A percentile compares a stretch with the other conserved stretches of the same genome.
Conservation (phyloP, 352 stramenopile genomes). For the Pythium plurisporium region DNA sequence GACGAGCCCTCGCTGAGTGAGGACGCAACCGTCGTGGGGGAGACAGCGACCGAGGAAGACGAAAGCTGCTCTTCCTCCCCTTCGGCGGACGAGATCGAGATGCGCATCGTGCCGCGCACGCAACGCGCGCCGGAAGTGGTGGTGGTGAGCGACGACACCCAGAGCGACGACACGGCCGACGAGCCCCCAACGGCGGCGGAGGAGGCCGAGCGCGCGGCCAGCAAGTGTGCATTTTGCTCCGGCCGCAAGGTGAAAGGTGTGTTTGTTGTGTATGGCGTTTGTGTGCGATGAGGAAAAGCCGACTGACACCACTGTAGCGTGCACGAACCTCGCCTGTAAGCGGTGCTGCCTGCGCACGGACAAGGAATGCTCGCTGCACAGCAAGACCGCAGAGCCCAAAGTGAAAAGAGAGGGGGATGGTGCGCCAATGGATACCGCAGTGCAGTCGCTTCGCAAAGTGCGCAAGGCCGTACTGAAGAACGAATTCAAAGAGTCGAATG, state of each 20-base stretch:
- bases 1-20: background rate
- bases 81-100: conserved; percentile 12
- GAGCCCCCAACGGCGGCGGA: too few species aligned
- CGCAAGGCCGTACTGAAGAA: conserved; percentile 67
- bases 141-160: conserved; percentile 7
- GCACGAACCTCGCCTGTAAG: conserved; percentile 55
- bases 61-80: too few species aligned
- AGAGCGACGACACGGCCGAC: conserved; percentile 2
- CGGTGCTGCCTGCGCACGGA: conserved; percentile 56
- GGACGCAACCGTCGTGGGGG: background rate
- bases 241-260: conserved; percentile 14
- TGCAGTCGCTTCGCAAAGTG: conserved; percentile 2
- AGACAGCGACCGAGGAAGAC: conserved; percentile 8
- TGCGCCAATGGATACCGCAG: background rate
- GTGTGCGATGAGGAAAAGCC: background rate
- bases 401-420: conserved; percentile 1
- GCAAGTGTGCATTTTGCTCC: conserved; percentile 16
- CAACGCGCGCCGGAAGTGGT: background rate
- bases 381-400: conserved; percentile 21
- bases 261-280: background rate
- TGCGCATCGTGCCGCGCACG: conserved; percentile 4
- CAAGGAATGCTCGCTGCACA: conserved; percentile 38
- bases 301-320: conserved; percentile 19
- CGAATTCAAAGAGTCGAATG: conserved; percentile 74
- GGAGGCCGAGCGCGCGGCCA: conserved; percentile 5